phyloP scores from a whole-genome alignment of 2,329 filamentous ascomycete species.

The Pseudocercospora macadamiae region DNA sequence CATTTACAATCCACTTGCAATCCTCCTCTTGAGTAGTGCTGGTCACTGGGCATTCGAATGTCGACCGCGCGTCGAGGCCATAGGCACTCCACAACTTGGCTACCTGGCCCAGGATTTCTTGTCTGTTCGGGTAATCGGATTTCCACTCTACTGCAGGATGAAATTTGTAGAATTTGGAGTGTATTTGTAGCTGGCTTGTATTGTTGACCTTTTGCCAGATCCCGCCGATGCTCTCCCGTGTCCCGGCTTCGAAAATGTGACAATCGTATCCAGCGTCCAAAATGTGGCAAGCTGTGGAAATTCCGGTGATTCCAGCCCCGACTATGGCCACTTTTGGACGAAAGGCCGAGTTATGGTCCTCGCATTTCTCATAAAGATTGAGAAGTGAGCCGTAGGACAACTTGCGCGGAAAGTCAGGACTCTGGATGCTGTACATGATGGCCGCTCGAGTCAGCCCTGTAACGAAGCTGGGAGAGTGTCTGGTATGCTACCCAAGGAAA shows the following conservation, averaged over 20 bases:
- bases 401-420: constrained; percentile 7
- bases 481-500: too few species aligned
- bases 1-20: constrained; percentile 77
- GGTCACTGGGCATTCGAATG: constrained; percentile 70
- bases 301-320: constrained; percentile 64
- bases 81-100: constrained; percentile 74
- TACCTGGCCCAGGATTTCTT: constrained; percentile 75
- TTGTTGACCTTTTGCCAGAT: constrained; percentile 59
- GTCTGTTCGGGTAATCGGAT: constrained; percentile 72
- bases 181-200: constrained; percentile 79
- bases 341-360: constrained; percentile 4
- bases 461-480: too few species aligned
- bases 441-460: too few species aligned
- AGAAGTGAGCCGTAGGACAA: constrained; percentile 20
- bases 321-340: constrained; percentile 59
- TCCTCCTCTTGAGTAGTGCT: constrained; percentile 69
- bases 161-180: constrained; percentile 85
- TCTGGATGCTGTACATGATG: neutral
- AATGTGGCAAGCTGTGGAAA: constrained; percentile 79
- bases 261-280: constrained; percentile 84
- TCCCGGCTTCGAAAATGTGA: constrained; percentile 73
- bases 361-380: constrained; percentile 18
- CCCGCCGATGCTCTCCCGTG: constrained; percentile 58
- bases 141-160: constrained; percentile 77
- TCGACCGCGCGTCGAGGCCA: constrained; percentile 68